Base-by-base conservation (phyloP, 2,329 filamentous ascomycete species). In the Ophiostoma populinum region DNA sequence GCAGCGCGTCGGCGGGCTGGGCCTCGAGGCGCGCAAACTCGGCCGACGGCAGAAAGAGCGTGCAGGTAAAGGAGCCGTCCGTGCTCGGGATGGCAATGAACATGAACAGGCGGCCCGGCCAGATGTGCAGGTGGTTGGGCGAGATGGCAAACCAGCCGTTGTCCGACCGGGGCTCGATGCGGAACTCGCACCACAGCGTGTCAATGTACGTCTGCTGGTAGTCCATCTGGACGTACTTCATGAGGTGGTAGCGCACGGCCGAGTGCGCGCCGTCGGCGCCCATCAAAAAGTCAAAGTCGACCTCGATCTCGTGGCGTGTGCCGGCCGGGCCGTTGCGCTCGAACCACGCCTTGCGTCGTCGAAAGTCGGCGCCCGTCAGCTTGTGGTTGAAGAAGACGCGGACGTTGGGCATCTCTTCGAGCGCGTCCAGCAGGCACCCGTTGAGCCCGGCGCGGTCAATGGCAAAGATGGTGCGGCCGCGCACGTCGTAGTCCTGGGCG, bases 251-350 rank as follows among this genome's bases (percentile, higher is more conserved):
- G 34, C 90, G 69, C 4, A 86, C 77, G 28, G 85, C 76, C 0
- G 87, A 95, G 56, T 98, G 87, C 1, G 90, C 90, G 7, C 90
- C 90, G 49, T 98, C 90, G 22, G 87, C 86, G 8, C 90, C 90
- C 39, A 98, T 80, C 59, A 98, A 74, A 45, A 93, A 71, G 55
- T 95, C 86, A 46, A 94, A 95, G n/a, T 63, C 55, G 16, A 92
- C 68, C 50, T 92, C 79, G 36, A 92, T 72, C 54, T 94, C 86
- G 7, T 59, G 59, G 1, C 47, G 34, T 57, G 50, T 43, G 3
- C 13, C 15, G 4, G 24, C 12, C 4, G 6, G 15, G 13, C 35
- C 26, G 3, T 56, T 55, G 2, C 62, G 52, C 52, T 95, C 86
- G 42, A 98, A 87, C 85, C 87, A 94, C 8, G 87, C 87, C 46